A percentile compares a stretch with the other conserved stretches of the same genome.
phyloP scores from a whole-genome alignment of 495 filamentous ascomycete genomes.

The Neurospora sp. region DNA sequence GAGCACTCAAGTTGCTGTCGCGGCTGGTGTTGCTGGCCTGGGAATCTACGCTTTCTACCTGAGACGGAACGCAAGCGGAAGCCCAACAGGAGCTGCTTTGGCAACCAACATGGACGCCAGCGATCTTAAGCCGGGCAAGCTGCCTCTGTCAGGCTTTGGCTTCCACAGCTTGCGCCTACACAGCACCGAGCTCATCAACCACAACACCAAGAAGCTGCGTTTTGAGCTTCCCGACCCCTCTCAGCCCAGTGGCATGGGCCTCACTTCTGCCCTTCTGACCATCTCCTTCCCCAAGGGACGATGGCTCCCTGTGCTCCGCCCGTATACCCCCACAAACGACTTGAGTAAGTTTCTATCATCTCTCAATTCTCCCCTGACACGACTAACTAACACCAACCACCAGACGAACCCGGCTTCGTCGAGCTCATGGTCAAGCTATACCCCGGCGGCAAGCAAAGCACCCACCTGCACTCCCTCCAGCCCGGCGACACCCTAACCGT shows the following conservation, averaged over 20 bases:
- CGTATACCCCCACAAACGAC: slow-evolving; percentile 50
- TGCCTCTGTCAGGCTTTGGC: slow-evolving; percentile 20
- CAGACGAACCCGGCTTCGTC: slow-evolving; percentile 44
- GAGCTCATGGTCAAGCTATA: slow-evolving; percentile 57
- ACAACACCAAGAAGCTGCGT: slow-evolving; percentile 54
- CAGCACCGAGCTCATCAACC: slow-evolving; percentile 48
- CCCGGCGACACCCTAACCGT: slow-evolving; percentile 51
- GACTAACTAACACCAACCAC: neutral
- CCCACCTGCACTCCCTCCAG: slow-evolving; percentile 48
- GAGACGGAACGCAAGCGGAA: neutral
- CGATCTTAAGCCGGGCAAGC: slow-evolving; percentile 9
- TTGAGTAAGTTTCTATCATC: slow-evolving; percentile 29
- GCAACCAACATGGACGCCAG: neutral
- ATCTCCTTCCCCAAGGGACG: slow-evolving; percentile 41
- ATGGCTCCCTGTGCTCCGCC: slow-evolving; percentile 44
- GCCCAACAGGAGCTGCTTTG: neutral
- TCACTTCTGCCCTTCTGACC: slow-evolving; percentile 49
- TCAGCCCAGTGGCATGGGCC: slow-evolving; percentile 37
- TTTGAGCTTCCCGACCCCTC: slow-evolving; percentile 49
- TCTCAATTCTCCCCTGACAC: neutral
- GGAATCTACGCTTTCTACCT: slow-evolving; percentile 19
- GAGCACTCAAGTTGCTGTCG: slow-evolving; percentile 17
- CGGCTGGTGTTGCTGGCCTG: slow-evolving; percentile 19
- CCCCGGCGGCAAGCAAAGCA: slow-evolving; percentile 50
- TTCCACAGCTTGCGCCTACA: slow-evolving; percentile 32